A percentile compares a stretch with the other conserved stretches of the same genome.
phyloP scores from a whole-genome alignment of 2,329 filamentous ascomycete species.

The Ophiosphaerella herpotricha region DNA sequence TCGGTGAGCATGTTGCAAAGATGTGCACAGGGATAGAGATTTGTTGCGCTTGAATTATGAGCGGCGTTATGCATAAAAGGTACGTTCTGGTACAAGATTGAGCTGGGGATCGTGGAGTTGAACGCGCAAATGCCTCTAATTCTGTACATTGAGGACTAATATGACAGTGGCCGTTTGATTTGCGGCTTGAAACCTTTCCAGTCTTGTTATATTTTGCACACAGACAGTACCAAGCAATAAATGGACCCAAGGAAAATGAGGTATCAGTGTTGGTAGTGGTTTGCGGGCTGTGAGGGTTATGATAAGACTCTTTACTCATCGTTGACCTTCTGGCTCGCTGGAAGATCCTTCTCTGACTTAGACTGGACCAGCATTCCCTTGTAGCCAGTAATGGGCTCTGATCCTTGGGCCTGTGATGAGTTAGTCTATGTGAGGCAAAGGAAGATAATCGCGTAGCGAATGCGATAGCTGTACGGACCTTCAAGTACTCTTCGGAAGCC shows the following conservation, averaged over 20 bases:
- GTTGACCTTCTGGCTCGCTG: conserved; percentile 31
- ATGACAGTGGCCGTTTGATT: conserved; percentile 37
- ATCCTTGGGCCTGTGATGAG: conserved; percentile 40
- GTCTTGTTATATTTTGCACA: conserved; percentile 38
- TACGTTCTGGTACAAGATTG: conserved; percentile 18
- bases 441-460: not conserved
- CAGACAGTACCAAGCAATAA: conserved; percentile 44
- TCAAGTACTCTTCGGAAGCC: conserved; percentile 90
- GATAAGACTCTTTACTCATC: conserved; percentile 36
- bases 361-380: conserved; percentile 48
- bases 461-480: conserved; percentile 62
- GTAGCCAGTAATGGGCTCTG: conserved; percentile 46
- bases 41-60: conserved; percentile 24
- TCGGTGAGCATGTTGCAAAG: not conserved
- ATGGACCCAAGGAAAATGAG: conserved; percentile 43
- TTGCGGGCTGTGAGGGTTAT: conserved; percentile 28
- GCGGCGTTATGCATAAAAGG: conserved; percentile 25
- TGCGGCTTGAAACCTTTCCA: conserved; percentile 30
- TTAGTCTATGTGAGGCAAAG: conserved; percentile 15
- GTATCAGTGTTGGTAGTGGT: conserved; percentile 39
- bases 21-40: not conserved
- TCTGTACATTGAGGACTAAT: conserved; percentile 47
- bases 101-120: conserved; percentile 19
- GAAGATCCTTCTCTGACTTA: conserved; percentile 40
- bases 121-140: conserved; percentile 41